A percentile compares a stretch with the other conserved stretches of the same genome.
These are phyloP conservation scores for Digitaria exilis DNA, from an alignment of 202 grass and related monocot genomes.

Conservation along the genomic window DNA sequence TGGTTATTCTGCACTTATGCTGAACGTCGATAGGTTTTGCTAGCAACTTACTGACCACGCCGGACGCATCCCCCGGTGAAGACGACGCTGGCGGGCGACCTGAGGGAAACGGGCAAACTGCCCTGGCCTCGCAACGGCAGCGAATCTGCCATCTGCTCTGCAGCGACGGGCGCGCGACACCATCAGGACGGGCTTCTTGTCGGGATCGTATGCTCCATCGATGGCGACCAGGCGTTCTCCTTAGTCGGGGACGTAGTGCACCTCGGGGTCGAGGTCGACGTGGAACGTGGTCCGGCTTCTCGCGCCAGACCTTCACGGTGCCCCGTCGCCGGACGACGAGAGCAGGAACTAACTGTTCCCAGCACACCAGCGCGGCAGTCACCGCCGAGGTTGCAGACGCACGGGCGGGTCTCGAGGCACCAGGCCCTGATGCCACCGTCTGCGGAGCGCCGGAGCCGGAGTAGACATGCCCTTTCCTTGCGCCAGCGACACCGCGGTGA, in stretches of 20 bases:
- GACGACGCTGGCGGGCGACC: neutral
- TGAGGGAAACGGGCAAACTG: neutral
- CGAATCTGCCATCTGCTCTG: neutral
- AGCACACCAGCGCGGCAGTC: slow-evolving; percentile 43
- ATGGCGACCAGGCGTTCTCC: slow-evolving; percentile 7
- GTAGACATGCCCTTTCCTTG: neutral
- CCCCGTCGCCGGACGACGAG: neutral
- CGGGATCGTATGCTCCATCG: neutral
- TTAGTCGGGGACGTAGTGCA: slow-evolving; percentile 20
- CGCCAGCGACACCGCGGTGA: neutral
- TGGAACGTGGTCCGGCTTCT: neutral
- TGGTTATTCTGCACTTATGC: too few species aligned
- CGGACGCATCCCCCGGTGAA: slow-evolving; percentile 8
- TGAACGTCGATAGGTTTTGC: too few species aligned
- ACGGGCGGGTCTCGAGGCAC: neutral
- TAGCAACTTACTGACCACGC: neutral
- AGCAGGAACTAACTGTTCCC: slow-evolving; percentile 30
- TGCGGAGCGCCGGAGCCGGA: neutral
- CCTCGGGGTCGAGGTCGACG: slow-evolving; percentile 11
- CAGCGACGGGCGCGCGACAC: slow-evolving; percentile 8
- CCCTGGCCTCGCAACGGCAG: slow-evolving; percentile 1
- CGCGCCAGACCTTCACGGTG: slow-evolving; percentile 22
- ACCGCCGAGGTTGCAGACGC: neutral
- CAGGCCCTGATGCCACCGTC: too few species aligned
- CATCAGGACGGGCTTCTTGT: slow-evolving; percentile 28